Conservation (phyloP, 1,284 basidiomycete species). For the Ceratobasidium sp. region DNA sequence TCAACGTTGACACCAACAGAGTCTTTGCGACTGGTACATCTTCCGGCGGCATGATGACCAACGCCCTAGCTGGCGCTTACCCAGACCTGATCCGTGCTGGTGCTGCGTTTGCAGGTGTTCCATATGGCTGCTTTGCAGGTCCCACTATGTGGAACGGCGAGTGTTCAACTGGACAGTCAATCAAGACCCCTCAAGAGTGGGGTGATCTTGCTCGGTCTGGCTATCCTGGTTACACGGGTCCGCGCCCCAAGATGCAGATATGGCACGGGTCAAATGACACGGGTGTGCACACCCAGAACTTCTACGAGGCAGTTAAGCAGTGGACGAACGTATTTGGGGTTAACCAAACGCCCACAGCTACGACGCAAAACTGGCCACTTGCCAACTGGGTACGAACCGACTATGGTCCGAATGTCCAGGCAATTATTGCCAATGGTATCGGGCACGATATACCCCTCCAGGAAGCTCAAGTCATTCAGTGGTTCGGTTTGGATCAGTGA, state of each 20-base stretch:
- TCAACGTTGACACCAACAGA: constrained; percentile 54
- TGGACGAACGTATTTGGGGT: constrained; percentile 59
- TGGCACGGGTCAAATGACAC: constrained; percentile 64
- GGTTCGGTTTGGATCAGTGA: constrained; percentile 28
- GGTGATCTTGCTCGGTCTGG: constrained; percentile 55
- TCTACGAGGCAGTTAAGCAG: constrained; percentile 58
- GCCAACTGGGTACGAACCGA: constrained; percentile 54
- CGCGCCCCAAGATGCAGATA: constrained; percentile 59
- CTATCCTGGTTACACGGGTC: constrained; percentile 60
- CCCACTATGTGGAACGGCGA: constrained; percentile 58
- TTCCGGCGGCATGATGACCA: constrained; percentile 68
- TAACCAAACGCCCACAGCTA: constrained; percentile 52
- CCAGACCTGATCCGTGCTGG: constrained; percentile 62
- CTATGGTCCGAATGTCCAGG: constrained; percentile 58
- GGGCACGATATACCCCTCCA: constrained; percentile 56
- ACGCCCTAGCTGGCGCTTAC: constrained; percentile 61
- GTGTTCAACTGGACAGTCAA: constrained; percentile 56
- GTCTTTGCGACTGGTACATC: constrained; percentile 61
- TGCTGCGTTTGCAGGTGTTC: constrained; percentile 59
- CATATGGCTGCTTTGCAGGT: constrained; percentile 62
- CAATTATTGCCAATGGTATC: constrained; percentile 54
- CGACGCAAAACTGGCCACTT: constrained; percentile 51
- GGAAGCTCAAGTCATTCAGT: constrained; percentile 41
- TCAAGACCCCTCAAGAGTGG: constrained; percentile 59
- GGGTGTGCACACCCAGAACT: constrained; percentile 59